Percentiles rank a stretch among this genome's conserved stretches.
Evolutionary conservation across 148 eudicot genomes (phyloP).

Genomic region (Fagopyrum tataricum): DNA sequence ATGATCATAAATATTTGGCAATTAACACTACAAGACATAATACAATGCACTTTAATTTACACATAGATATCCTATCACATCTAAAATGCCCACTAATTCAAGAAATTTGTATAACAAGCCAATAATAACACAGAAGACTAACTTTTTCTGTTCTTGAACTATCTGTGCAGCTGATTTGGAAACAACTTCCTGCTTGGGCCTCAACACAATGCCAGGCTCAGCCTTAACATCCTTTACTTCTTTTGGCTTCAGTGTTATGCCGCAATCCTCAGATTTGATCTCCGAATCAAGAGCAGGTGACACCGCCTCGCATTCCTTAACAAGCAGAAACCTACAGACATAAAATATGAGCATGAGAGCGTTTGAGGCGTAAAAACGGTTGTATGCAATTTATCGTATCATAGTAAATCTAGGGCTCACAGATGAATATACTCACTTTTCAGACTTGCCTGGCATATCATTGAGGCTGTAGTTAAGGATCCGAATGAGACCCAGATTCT

Average conservation of each 20-base stretch:
- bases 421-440: slow-evolving; percentile 48
- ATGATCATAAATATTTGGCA: not conserved
- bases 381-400: not conserved
- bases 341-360: not conserved
- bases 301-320: slow-evolving; percentile 62
- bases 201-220: slow-evolving; percentile 48
- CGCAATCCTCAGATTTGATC: slow-evolving; percentile 37
- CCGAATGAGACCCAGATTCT: slow-evolving; percentile 76
- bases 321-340: slow-evolving; percentile 58
- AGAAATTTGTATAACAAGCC: not conserved
- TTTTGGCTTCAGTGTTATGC: slow-evolving; percentile 25
- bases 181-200: slow-evolving; percentile 62
- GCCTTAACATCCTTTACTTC: slow-evolving; percentile 34
- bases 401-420: not conserved
- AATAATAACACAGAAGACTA: slow-evolving; percentile 17
- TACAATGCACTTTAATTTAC: not conserved
- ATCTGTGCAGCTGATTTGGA: slow-evolving; percentile 94
- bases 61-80: not conserved
- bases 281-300: slow-evolving; percentile 80
- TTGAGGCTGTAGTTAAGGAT: slow-evolving; percentile 68
- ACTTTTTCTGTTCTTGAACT: slow-evolving; percentile 78
- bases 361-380: not conserved
- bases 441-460: slow-evolving; percentile 65
- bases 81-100: not conserved
- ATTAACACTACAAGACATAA: not conserved